phyloP scores from a whole-genome alignment of 805 yeast genomes.

The Debaryomyces maramus region DNA sequence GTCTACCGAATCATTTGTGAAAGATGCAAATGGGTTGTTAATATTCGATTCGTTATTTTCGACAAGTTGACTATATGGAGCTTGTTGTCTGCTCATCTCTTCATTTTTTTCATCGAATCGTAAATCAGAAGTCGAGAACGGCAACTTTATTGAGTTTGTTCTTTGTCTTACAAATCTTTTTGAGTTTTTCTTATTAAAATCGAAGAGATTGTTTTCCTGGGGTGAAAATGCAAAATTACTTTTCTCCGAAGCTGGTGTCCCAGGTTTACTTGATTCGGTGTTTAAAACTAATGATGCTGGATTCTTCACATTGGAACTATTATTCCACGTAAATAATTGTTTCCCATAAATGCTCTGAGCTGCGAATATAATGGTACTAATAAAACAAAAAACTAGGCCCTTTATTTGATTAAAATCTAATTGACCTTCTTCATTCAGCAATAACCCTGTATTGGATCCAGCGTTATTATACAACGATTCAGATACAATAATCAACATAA shows the following conservation, averaged over 20 bases:
- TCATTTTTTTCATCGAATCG: slow-evolving; percentile 26
- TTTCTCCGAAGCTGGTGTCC: slow-evolving; percentile 12
- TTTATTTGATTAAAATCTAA: slow-evolving; percentile 37
- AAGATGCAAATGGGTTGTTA: slow-evolving; percentile 21
- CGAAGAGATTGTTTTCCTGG: not conserved
- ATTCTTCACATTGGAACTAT: slow-evolving; percentile 19
- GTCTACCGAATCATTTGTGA: slow-evolving; percentile 13
- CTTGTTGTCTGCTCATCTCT: slow-evolving; percentile 5
- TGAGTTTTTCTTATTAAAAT: slow-evolving; percentile 5
- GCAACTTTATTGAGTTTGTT: slow-evolving; percentile 22
- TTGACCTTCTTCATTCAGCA: slow-evolving; percentile 11
- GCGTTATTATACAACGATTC: slow-evolving; percentile 18
- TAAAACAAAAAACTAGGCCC: slow-evolving; percentile 69
- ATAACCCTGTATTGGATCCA: slow-evolving; percentile 4
- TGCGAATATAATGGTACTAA: slow-evolving; percentile 75
- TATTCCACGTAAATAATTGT: slow-evolving; percentile 63
- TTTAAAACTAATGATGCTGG: slow-evolving; percentile 31
- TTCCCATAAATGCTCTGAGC: slow-evolving; percentile 86
- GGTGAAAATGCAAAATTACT: not conserved
- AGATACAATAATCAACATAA: slow-evolving; percentile 45
- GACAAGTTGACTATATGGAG: slow-evolving; percentile 12
- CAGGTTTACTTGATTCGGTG: slow-evolving; percentile 19
- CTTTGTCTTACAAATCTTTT: slow-evolving; percentile 21
- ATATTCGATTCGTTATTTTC: slow-evolving; percentile 16
- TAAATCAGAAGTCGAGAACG: slow-evolving; percentile 36